phyloP scores from a whole-genome alignment of 148 eudicot genomes.

The Rhododendron ferrugineum region DNA sequence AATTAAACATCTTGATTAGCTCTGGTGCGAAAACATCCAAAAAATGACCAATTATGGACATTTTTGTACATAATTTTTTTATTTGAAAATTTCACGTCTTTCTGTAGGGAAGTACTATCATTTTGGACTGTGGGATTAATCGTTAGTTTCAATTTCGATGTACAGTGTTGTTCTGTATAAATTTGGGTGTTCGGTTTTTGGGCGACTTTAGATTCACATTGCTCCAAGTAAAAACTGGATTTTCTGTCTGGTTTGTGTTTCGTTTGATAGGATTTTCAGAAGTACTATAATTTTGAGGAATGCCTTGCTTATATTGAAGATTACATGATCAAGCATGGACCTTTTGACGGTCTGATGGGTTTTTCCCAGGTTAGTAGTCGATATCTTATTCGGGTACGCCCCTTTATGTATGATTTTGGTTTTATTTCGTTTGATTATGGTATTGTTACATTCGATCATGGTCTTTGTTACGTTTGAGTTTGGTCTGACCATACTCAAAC shows the following conservation, averaged over 20 bases:
- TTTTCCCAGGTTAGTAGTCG: neutral
- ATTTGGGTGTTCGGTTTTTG: neutral
- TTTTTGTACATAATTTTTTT: too few relatives aligned
- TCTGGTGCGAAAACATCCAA: too few relatives aligned
- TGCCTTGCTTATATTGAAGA: neutral
- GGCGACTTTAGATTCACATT: neutral
- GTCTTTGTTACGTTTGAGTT: too few relatives aligned
- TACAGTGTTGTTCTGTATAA: neutral
- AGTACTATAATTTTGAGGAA: neutral
- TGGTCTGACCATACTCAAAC: too few relatives aligned
- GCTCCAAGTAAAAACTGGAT: neutral
- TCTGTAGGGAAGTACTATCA: too few relatives aligned
- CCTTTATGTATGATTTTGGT: too few relatives aligned
- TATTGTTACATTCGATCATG: neutral
- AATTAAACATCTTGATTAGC: too few relatives aligned
- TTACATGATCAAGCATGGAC: neutral
- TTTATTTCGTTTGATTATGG: too few relatives aligned
- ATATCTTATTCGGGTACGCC: too few relatives aligned
- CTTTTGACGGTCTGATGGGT: neutral
- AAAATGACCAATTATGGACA: too few relatives aligned
- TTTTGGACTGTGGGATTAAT: neutral
- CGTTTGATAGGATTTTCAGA: neutral
- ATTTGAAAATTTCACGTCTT: too few relatives aligned
- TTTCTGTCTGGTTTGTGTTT: neutral
- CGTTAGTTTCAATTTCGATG: neutral